Conservation (phyloP, 805 yeast species). For the Starmerella vaccinii region DNA sequence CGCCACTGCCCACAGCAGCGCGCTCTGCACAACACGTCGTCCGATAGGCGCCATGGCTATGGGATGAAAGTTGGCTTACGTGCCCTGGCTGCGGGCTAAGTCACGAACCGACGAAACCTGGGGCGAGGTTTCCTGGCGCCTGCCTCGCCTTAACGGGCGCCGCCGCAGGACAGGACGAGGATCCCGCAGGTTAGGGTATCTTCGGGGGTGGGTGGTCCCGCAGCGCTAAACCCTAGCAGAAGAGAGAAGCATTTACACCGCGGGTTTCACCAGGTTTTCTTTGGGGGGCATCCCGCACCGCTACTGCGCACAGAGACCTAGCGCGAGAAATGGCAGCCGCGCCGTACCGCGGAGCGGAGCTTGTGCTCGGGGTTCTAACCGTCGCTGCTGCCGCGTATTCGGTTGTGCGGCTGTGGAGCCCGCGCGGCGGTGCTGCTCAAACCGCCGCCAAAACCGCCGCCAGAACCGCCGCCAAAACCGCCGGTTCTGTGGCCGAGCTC, state of each 20-base stretch:
- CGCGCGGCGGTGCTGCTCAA: background rate
- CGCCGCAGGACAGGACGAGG: too few relatives aligned
- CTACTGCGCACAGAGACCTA: too few relatives aligned
- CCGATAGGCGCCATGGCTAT: background rate
- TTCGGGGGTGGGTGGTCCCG: too few relatives aligned
- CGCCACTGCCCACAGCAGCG: conserved; percentile 4
- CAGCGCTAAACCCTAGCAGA: too few relatives aligned
- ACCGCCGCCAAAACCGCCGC: background rate
- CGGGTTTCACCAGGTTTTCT: too few relatives aligned
- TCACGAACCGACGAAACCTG: background rate
- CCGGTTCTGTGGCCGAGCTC: conserved; percentile 62
- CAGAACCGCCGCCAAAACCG: background rate
- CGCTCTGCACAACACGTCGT: background rate
- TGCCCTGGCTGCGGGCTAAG: background rate
- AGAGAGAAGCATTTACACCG: too few relatives aligned
- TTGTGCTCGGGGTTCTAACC: background rate
- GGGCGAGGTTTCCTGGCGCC: background rate
- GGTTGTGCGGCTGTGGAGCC: background rate
- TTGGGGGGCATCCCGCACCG: too few relatives aligned
- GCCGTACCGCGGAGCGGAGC: background rate
- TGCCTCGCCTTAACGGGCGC: background rate
- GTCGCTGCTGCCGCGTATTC: background rate
- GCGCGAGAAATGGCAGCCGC: too few relatives aligned
- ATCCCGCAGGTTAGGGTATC: too few relatives aligned
- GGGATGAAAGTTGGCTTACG: background rate